Conservation (phyloP, 2,329 filamentous ascomycete genomes). For the Neurospora sp. region DNA sequence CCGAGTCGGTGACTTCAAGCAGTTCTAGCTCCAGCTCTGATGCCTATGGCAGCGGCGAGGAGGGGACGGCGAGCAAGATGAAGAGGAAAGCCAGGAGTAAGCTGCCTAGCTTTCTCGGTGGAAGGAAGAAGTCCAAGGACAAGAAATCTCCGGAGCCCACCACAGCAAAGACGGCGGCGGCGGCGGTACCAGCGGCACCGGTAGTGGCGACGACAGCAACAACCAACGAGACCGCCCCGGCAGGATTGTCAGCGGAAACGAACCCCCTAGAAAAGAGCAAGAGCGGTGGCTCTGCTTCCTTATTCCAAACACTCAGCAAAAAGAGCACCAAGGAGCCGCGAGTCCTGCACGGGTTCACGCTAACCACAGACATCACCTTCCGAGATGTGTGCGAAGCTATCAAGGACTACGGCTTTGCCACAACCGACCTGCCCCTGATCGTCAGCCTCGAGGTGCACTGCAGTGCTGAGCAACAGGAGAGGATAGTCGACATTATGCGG, state of each 20-base stretch:
- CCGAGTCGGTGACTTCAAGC: constrained; percentile 33
- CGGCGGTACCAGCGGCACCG: background rate
- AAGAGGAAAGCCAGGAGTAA: constrained; percentile 56
- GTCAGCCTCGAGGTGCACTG: constrained; percentile 92
- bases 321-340: constrained; percentile 50
- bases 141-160: constrained; percentile 22
- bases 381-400: constrained; percentile 77
- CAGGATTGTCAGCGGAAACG: background rate
- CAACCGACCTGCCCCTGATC: constrained; percentile 73
- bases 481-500: constrained; percentile 88
- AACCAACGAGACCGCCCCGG: constrained; percentile 2
- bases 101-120: constrained; percentile 32
- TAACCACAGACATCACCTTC: constrained; percentile 83
- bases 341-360: constrained; percentile 79
- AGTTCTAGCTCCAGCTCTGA: constrained; percentile 40
- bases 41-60: background rate
- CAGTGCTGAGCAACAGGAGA: constrained; percentile 65
- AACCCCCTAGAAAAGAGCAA: constrained; percentile 7
- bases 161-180: background rate
- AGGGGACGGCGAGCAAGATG: constrained; percentile 25
- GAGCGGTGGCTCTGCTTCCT: background rate
- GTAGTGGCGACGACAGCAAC: background rate
- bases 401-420: constrained; percentile 64
- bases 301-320: constrained; percentile 1
- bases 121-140: constrained; percentile 37